These are phyloP conservation scores for Scenedesmus sp. DNA, from an alignment of 163 green algal genomes.

Conservation along the genomic window DNA sequence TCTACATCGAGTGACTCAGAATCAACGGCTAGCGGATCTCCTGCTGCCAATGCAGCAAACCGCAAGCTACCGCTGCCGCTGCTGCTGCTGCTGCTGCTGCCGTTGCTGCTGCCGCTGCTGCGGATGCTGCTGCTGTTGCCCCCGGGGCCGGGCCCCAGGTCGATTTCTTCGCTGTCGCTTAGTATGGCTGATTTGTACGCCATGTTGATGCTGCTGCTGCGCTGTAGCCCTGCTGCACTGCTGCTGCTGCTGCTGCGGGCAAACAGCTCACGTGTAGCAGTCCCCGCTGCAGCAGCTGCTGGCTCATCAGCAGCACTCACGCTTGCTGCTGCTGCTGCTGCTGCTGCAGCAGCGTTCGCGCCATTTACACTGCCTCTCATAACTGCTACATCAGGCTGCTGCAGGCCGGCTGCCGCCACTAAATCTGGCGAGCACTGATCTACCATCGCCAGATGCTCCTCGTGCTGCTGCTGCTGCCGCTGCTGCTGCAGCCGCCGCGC, in stretches of 20 bases:
- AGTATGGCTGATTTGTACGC: neutral
- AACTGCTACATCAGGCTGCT: neutral
- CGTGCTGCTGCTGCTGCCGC: constrained; percentile 20
- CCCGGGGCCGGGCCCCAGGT: neutral
- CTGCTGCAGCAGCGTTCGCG: neutral
- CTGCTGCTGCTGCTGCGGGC: constrained; percentile 38
- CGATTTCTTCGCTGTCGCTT: neutral
- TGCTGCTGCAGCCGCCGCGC: neutral
- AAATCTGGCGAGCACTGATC: neutral
- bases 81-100: neutral
- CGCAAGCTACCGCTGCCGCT: neutral
- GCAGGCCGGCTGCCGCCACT: neutral
- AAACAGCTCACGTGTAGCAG: neutral
- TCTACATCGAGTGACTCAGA: neutral
- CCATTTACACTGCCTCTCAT: neutral
- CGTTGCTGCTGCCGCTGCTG: neutral
- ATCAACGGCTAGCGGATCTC: neutral
- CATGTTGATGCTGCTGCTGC: constrained; percentile 1
- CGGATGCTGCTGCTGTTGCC: neutral
- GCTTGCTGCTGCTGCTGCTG: neutral
- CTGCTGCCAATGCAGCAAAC: neutral
- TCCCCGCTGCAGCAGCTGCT: constrained; percentile 14
- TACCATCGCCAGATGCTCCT: neutral
- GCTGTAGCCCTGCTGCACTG: neutral
- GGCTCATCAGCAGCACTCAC: neutral